Evolutionary conservation across 208 protist species (phyloP).

Genomic region (Leptomonas seymouri): DNA sequence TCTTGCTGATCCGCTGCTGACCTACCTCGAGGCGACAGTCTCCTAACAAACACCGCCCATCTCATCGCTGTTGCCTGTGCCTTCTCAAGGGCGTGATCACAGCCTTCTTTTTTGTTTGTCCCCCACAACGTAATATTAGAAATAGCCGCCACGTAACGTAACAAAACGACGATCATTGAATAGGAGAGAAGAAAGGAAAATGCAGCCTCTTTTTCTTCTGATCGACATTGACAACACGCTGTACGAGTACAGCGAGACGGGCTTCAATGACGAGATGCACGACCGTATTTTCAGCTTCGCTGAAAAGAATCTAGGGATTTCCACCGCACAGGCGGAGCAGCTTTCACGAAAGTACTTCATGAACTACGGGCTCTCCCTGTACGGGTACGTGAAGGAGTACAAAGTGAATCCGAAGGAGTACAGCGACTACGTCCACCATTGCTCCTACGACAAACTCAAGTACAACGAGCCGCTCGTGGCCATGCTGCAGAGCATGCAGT

Average conservation of each 20-base stretch:
- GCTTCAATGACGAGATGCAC: constrained; percentile 59
- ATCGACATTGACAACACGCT: constrained; percentile 86
- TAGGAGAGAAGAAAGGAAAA: not conserved
- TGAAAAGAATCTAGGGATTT: constrained; percentile 30
- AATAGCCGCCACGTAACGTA: too few relatives aligned
- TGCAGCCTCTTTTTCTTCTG: constrained; percentile 51
- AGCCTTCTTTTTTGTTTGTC: too few relatives aligned
- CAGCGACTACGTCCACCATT: constrained; percentile 72
- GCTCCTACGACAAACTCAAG: constrained; percentile 52
- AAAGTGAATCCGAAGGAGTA: constrained; percentile 61
- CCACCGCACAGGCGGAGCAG: constrained; percentile 36
- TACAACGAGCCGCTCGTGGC: constrained; percentile 43
- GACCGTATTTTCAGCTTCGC: constrained; percentile 55
- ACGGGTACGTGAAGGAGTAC: constrained; percentile 60
- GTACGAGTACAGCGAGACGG: constrained; percentile 60
- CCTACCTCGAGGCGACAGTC: too few relatives aligned
- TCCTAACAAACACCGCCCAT: too few relatives aligned
- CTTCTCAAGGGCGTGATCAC: too few relatives aligned
- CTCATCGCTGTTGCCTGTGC: too few relatives aligned
- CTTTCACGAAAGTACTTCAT: constrained; percentile 42
- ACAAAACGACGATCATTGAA: too few relatives aligned
- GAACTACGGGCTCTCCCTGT: constrained; percentile 69
- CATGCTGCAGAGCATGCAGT: constrained; percentile 63
- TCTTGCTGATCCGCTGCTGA: too few relatives aligned
- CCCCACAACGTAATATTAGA: too few relatives aligned